Evolutionary conservation across 768 basidiomycete species (phyloP).

Genomic region (Daedalea quercina): DNA sequence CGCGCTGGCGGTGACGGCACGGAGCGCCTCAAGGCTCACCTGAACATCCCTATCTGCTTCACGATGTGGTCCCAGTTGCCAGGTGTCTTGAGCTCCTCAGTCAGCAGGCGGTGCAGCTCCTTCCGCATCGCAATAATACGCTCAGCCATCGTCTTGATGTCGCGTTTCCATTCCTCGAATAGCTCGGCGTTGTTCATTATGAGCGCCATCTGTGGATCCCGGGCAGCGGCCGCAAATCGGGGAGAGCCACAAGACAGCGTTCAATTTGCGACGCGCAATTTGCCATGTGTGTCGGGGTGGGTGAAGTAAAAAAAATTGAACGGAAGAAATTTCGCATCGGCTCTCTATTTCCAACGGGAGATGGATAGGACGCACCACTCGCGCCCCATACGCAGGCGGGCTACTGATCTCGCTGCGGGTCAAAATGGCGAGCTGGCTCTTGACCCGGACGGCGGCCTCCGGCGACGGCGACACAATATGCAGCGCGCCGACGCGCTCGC

Average conservation of each 20-base stretch:
- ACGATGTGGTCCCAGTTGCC: slow-evolving; percentile 96
- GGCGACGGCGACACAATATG: slow-evolving; percentile 64
- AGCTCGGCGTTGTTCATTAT: slow-evolving; percentile 72
- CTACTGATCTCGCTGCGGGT: slow-evolving; percentile 95
- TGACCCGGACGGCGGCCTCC: slow-evolving; percentile 67
- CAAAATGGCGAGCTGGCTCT: slow-evolving; percentile 86
- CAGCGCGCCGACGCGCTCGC: slow-evolving; percentile 91
- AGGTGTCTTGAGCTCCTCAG: slow-evolving; percentile 76
- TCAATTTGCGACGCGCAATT: no score
- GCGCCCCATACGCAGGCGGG: slow-evolving; percentile 87
- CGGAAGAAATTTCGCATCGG: no score
- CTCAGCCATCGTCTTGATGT: slow-evolving; percentile 88
- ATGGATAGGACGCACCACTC: slow-evolving; percentile 48
- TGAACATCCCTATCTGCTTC: slow-evolving; percentile 98
- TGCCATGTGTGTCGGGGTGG: no score
- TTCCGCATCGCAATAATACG: slow-evolving; percentile 91
- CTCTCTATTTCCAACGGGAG: background rate
- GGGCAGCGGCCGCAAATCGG: background rate
- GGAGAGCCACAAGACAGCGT: background rate
- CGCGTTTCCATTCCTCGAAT: slow-evolving; percentile 84
- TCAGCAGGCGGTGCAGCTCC: slow-evolving; percentile 67
- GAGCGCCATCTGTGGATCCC: slow-evolving; percentile 51
- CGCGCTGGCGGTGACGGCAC: background rate
- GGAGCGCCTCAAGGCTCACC: slow-evolving; percentile 32
- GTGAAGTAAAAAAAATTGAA: no score